Evolutionary conservation across 2,329 filamentous ascomycete species (phyloP), one percentile per base, ranked within the genome.

Genomic region (Ophiostoma quercus): DNA sequence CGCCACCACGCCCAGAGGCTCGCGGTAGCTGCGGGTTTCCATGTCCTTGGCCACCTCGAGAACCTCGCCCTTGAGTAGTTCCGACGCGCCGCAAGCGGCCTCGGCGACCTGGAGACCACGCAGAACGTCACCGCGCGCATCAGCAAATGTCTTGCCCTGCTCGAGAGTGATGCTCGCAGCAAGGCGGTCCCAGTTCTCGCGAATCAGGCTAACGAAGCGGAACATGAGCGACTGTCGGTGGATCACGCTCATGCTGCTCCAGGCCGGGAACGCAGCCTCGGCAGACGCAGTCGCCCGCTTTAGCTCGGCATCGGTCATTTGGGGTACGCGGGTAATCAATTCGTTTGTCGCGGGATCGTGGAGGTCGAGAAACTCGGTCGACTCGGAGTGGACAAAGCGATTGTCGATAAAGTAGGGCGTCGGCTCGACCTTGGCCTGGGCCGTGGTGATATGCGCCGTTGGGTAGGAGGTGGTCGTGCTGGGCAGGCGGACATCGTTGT

Each of bases 21-120:
- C 92, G 72, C 88, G 86, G 79, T 95, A 95, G 71, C 87, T 90
- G 77, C 91, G 83, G 39, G 92, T 95, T 83, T 95, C 92, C 92
- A 95, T 95, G 76, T 95, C 92, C 84, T 92, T 94, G 69, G 91
- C 87, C 14, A 95, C 92, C 82, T 95, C 92, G 43, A 95, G 84
- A 63, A 95, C 84, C 81, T 95, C 91, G 54, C 92, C 92, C 78
- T 91, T 92, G 79, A 95, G 84, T 78, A 94, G 87, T 75, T 92
- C 92, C 0, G 92, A 91, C 69, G 92, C 92, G 67, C 85, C 90
- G 77, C 91, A 92, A 29, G 92, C 90, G 7, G 90, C 91, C 83
- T 95, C 92, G 2, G 92, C 92, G 34, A 95, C 92, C 83, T 95
- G 92, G 71, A 95, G 83, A 66, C 92, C 92, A 74, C 92, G 85